phyloP scores from a whole-genome alignment of 1,284 basidiomycete species.

The Moniliophthora roreri region DNA sequence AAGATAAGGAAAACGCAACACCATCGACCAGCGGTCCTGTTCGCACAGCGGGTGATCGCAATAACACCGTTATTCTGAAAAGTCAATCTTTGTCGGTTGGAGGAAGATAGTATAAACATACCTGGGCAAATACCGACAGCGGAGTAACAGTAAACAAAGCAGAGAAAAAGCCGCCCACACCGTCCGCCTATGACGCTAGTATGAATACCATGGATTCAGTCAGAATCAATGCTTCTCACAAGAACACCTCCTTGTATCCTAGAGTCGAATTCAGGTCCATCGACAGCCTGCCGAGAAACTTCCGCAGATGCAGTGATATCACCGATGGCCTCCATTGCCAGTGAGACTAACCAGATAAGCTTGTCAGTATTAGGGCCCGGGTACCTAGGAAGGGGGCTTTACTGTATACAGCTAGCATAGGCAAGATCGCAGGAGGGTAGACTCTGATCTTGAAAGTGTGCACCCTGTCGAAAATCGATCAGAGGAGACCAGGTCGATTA shows the following conservation, averaged over 20 bases:
- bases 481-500: not conserved
- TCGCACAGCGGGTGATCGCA: conserved; percentile 77
- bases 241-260: conserved; percentile 85
- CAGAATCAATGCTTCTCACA: conserved; percentile 39
- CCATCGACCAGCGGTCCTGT: conserved; percentile 70
- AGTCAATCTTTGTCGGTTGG: not conserved
- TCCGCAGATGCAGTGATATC: conserved; percentile 87
- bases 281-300: conserved; percentile 69
- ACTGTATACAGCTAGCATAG: conserved; percentile 83
- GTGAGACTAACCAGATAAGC: conserved; percentile 45
- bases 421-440: conserved; percentile 81
- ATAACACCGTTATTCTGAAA: conserved; percentile 78
- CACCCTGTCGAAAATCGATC: conserved; percentile 46
- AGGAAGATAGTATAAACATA: conserved; percentile 19
- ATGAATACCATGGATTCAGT: not conserved
- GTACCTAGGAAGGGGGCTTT: conserved; percentile 15
- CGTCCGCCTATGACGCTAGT: conserved; percentile 54
- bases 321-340: conserved; percentile 84
- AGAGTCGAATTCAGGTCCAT: conserved; percentile 73
- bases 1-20: conserved; percentile 74
- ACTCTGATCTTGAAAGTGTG: conserved; percentile 78
- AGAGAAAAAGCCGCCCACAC: conserved; percentile 71
- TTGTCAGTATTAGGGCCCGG: not conserved
- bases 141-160: conserved; percentile 83
- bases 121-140: conserved; percentile 78